Evolutionary conservation across 495 filamentous ascomycete genomes (phyloP).

Genomic region (Talaromyces stipitatus): DNA sequence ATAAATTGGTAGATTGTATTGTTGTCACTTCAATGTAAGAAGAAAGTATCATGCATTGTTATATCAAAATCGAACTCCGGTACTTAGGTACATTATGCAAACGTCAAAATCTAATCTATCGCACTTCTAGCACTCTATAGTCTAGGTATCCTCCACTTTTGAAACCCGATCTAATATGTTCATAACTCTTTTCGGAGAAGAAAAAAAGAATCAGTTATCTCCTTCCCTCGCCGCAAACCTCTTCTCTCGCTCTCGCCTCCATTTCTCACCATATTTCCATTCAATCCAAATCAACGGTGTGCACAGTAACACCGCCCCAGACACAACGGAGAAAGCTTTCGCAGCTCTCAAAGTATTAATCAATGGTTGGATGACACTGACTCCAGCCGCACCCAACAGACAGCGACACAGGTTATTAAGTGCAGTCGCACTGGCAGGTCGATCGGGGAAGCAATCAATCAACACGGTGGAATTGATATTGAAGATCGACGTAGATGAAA

Average conservation of each 20-base stretch:
- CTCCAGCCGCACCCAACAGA: conserved; percentile 48
- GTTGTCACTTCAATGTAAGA: too few species aligned
- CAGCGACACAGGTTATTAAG: conserved; percentile 55
- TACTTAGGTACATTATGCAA: too few species aligned
- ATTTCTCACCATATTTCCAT: conserved; percentile 25
- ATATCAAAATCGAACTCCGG: too few species aligned
- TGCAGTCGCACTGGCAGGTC: conserved; percentile 48
- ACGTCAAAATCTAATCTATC: too few species aligned
- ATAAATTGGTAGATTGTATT: too few species aligned
- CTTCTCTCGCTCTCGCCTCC: conserved; percentile 22
- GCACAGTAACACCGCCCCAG: conserved; percentile 14
- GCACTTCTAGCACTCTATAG: too few species aligned
- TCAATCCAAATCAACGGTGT: conserved; percentile 15
- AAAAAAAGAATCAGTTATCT: not conserved
- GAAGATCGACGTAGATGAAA: conserved; percentile 14
- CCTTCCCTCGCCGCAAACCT: not conserved
- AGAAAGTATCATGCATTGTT: too few species aligned
- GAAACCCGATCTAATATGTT: too few species aligned
- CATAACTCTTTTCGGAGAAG: too few species aligned
- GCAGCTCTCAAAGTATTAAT: conserved; percentile 46
- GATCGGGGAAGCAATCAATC: conserved; percentile 48
- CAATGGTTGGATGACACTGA: conserved; percentile 48
- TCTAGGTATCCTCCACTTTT: too few species aligned
- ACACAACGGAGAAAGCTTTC: conserved; percentile 52
- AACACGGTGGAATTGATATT: conserved; percentile 43